Evolutionary conservation across 2,329 filamentous ascomycete species (phyloP).

Genomic region (Sporothrix pseudoabietina): DNA sequence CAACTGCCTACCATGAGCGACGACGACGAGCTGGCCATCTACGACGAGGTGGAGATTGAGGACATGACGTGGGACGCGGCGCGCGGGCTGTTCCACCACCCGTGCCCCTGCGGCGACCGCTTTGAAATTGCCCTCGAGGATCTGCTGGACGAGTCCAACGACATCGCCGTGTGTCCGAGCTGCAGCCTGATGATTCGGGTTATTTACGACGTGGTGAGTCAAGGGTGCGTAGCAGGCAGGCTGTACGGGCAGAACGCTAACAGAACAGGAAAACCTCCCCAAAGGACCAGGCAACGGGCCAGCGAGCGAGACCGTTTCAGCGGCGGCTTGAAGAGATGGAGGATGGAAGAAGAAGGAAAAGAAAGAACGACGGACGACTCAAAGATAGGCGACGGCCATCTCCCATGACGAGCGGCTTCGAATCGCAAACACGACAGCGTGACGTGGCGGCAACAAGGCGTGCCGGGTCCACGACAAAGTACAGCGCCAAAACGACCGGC

Average conservation of each 20-base stretch:
- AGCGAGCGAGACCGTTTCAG: slow-evolving; percentile 25
- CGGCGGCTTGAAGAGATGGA: slow-evolving; percentile 15
- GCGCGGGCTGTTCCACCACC: slow-evolving; percentile 90
- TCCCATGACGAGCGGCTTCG: neutral
- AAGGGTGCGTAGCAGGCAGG: too few species aligned
- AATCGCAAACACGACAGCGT: neutral
- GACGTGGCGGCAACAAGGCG: neutral
- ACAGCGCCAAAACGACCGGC: neutral
- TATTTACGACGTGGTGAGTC: slow-evolving; percentile 79
- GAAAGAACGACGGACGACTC: neutral
- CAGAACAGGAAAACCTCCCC: slow-evolving; percentile 25
- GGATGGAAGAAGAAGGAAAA: neutral
- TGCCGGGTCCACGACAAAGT: neutral
- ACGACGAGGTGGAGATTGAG: slow-evolving; percentile 98
- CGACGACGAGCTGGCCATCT: slow-evolving; percentile 70
- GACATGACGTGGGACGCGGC: slow-evolving; percentile 90
- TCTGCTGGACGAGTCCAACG: slow-evolving; percentile 76
- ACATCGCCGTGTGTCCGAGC: slow-evolving; percentile 96
- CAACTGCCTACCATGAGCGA: slow-evolving; percentile 56
- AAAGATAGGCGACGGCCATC: neutral
- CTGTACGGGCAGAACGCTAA: neutral
- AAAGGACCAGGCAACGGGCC: slow-evolving; percentile 14
- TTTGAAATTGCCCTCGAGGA: slow-evolving; percentile 90
- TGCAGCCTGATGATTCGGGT: slow-evolving; percentile 96
- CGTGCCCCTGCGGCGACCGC: slow-evolving; percentile 93